Conservation (phyloP, 306 rosid genomes). For the Pterocarpus santalinus region DNA sequence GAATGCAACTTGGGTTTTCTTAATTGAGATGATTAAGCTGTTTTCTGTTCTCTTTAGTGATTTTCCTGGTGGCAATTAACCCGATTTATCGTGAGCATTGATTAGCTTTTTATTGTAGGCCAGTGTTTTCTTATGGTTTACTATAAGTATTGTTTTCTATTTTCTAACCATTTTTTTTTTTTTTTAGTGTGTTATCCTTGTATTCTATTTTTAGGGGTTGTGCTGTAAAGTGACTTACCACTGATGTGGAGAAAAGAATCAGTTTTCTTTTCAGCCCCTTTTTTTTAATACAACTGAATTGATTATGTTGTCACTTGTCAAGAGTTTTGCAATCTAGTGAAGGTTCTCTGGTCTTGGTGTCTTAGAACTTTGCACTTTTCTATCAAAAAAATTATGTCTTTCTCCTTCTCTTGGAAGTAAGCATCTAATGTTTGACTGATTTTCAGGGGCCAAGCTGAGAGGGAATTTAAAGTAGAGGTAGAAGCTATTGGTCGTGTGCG, state of each 20-base stretch:
- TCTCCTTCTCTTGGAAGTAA: conserved; percentile 6
- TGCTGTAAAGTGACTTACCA: conserved; percentile 50
- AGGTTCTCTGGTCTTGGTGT: conserved; percentile 14
- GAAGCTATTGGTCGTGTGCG: conserved; percentile 96
- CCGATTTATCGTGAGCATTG: conserved; percentile 14
- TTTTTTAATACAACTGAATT: conserved; percentile 38
- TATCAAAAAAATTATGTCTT: neutral
- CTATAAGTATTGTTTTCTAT: conserved; percentile 32
- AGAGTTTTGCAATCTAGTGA: neutral
- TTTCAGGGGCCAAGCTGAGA: conserved; percentile 97
- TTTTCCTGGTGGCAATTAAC: conserved; percentile 32
- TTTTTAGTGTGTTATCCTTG: conserved; percentile 45
- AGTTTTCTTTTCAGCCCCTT: conserved; percentile 39
- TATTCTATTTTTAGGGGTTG: conserved; percentile 48
- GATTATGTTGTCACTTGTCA: conserved; percentile 26
- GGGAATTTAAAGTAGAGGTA: conserved; percentile 93
- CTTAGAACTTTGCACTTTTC: neutral
- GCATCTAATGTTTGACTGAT: conserved; percentile 33
- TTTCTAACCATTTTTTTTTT: neutral
- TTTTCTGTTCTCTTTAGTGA: neutral
- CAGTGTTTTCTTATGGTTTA: conserved; percentile 39
- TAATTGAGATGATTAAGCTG: neutral
- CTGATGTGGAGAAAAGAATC: conserved; percentile 49
- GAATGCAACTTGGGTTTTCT: neutral
- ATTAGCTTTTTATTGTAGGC: conserved; percentile 24